Evolutionary conservation across 306 rosid genomes (phyloP).

Genomic region (Vachellia pachyceras): DNA sequence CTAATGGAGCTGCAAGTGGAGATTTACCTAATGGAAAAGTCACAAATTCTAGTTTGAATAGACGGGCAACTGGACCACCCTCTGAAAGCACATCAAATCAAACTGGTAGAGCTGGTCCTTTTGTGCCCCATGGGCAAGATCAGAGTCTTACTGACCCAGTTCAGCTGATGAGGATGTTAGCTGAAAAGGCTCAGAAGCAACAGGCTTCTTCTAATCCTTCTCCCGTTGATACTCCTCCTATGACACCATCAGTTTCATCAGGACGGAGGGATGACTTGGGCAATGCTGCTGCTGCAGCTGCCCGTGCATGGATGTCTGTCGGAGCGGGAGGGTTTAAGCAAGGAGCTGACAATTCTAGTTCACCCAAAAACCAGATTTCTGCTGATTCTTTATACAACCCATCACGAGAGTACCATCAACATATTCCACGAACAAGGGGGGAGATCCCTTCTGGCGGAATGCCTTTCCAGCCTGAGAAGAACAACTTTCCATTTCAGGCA

Average conservation of each 20-base stretch:
- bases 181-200: slow-evolving; percentile 74
- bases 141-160: slow-evolving; percentile 78
- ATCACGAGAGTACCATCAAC: slow-evolving; percentile 67
- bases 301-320: slow-evolving; percentile 98
- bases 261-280: slow-evolving; percentile 60
- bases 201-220: slow-evolving; percentile 68
- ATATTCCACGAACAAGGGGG: slow-evolving; percentile 58
- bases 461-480: slow-evolving; percentile 69
- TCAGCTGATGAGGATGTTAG: slow-evolving; percentile 76
- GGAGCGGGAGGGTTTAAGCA: slow-evolving; percentile 92
- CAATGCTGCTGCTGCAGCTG: slow-evolving; percentile 90
- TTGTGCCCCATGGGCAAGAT: slow-evolving; percentile 68
- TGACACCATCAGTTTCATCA: slow-evolving; percentile 58
- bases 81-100: slow-evolving; percentile 66
- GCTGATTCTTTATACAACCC: slow-evolving; percentile 84
- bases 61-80: slow-evolving; percentile 55
- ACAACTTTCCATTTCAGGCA: slow-evolving; percentile 67
- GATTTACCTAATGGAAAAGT: slow-evolving; percentile 80
- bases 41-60: slow-evolving; percentile 44
- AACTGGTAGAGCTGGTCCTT: slow-evolving; percentile 55
- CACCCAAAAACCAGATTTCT: slow-evolving; percentile 69
- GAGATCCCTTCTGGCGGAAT: slow-evolving; percentile 70
- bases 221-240: slow-evolving; percentile 58
- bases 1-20: slow-evolving; percentile 60
- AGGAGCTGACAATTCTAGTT: slow-evolving; percentile 62